Conservation (phyloP, 495 filamentous ascomycete genomes). For the Podospora fimiseda region DNA sequence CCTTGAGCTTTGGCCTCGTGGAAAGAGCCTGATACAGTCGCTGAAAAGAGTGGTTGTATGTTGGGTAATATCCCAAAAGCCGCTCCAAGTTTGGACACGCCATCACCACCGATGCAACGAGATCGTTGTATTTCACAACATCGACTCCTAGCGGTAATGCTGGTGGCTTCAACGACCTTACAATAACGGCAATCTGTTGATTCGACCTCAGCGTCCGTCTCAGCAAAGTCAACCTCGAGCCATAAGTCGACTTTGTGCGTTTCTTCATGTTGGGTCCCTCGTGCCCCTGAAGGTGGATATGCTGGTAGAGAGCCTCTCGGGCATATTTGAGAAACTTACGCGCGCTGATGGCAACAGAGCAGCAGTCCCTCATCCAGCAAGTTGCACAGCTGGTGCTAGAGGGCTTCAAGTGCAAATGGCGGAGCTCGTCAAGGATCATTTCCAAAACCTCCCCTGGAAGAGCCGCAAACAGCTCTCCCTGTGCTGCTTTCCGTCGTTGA, state of each 20-base stretch:
- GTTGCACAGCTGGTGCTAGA: slow-evolving; percentile 55
- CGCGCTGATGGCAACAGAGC: slow-evolving; percentile 58
- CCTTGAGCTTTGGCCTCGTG: slow-evolving; percentile 63
- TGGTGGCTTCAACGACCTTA: slow-evolving; percentile 68
- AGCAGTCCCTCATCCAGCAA: slow-evolving; percentile 73
- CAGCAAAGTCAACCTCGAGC: slow-evolving; percentile 65
- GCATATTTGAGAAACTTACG: slow-evolving; percentile 64
- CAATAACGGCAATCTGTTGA: slow-evolving; percentile 62
- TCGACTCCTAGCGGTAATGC: slow-evolving; percentile 49
- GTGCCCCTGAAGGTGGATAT: slow-evolving; percentile 61
- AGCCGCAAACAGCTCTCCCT: slow-evolving; percentile 46
- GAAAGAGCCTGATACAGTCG: slow-evolving; percentile 73
- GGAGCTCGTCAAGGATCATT: slow-evolving; percentile 45
- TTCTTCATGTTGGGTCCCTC: slow-evolving; percentile 62
- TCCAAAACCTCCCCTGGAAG: slow-evolving; percentile 54
- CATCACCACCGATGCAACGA: slow-evolving; percentile 77
- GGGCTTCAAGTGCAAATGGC: slow-evolving; percentile 37
- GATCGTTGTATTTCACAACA: slow-evolving; percentile 58
- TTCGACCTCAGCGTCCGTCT: slow-evolving; percentile 69
- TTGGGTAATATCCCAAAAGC: slow-evolving; percentile 61
- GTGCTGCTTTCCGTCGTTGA: slow-evolving; percentile 28
- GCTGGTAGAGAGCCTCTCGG: slow-evolving; percentile 59
- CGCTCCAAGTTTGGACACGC: slow-evolving; percentile 77
- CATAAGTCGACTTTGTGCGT: slow-evolving; percentile 59
- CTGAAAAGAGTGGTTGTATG: slow-evolving; percentile 67